Evolutionary conservation across 225 moss, liverwort and hornwort genomes (phyloP), one percentile per base, ranked within the genome.

Genomic region (Polytrichum commune): DNA sequence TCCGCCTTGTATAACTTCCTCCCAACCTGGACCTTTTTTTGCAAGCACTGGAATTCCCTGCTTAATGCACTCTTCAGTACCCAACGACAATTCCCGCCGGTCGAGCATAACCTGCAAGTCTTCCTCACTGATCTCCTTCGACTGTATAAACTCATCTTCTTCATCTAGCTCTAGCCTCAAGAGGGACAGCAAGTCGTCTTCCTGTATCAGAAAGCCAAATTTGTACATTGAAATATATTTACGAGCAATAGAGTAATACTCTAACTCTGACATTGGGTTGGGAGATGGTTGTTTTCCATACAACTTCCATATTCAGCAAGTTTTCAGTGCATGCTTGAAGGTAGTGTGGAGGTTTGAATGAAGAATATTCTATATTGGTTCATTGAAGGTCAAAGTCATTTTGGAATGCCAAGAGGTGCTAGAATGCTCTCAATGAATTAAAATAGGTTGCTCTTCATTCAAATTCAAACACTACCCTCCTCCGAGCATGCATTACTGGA

Each of bases 1-100:
- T 69, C 91, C 89, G 1, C 69, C 82, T 65, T 89, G 90, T 0
- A 80, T 19, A 24, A 96, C 96, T 60, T 93, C 95, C 73, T 96
- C 96, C 96, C 96, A 97, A 30, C 96, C 96, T 18, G 93, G 96
- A 32, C 96, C 96, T 68, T 79, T 79, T 24, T 75, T 66, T 4
- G 93, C 72, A 20, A 92, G 83, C 1, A 46, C 58, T 23, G 78
- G 69, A 6, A 83, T 72, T 0, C 82, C 80, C 72, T 70, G 87
- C 7, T 76, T 81, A 6, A 23, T 22, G 75, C 69, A 71, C 71
- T 78, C 84, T 55, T 86, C 77, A 5, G 76, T 67, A 24, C 80
- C 85, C 28, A 86, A 29, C 60, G 55, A 68, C 78, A 93, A n/a
- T 23, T 92, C 96, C 65, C 86, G 69, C 53, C 96, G 89, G 76